Base-by-base conservation (phyloP, 495 filamentous ascomycete genomes). In the Hypomontagnella submonticulosa region DNA sequence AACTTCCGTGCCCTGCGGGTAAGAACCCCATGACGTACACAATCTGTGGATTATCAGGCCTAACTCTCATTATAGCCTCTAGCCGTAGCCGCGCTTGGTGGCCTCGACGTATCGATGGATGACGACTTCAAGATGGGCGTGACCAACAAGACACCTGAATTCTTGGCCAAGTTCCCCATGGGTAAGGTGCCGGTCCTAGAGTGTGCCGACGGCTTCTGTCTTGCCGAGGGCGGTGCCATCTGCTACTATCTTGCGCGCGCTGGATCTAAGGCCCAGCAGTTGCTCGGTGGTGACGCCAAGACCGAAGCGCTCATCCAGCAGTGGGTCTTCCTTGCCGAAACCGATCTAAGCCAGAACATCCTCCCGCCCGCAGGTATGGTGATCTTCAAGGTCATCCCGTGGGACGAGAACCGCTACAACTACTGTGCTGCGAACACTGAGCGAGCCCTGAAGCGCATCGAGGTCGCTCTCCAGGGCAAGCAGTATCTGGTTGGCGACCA, bases 121-220 rank as follows among this genome's bases (percentile, higher is more conserved):
- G 75, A 78, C 12, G 73, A 71, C 51, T 87, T 85, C 73, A 30
- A 66, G 19, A 63, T 75, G 23, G 57, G 65, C 62, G 73, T 77
- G 18, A 83, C 78, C 69, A 88, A 86, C 76, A 62, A 61, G 12
- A 75, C 76, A 12, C 78, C 81, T 4, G 80, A 81, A 1, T 87
- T 81, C 77, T 73, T 84, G 19, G 63, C 83, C 77, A 89, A 88
- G 68, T 89, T 88, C 76, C 85, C 85, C 12, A 54, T 83, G 18
- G 86, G 85, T 72, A 88, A 87, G 58, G 81, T 87, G 15, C 86
- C 86, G 37, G 80, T 80, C 44, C 83, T 88, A 70, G 81, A 84
- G 62, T 76, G 71, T 47, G 73, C 83, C 50, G 83, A 87, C 63
- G 85, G 85, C 43, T 75, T 82, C 63, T 58, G 16, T 58, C 61